A percentile compares a stretch with the other conserved stretches of the same genome.
Evolutionary conservation across 257 asterid genomes (phyloP).

Genomic region (Nicotiana paniculata): DNA sequence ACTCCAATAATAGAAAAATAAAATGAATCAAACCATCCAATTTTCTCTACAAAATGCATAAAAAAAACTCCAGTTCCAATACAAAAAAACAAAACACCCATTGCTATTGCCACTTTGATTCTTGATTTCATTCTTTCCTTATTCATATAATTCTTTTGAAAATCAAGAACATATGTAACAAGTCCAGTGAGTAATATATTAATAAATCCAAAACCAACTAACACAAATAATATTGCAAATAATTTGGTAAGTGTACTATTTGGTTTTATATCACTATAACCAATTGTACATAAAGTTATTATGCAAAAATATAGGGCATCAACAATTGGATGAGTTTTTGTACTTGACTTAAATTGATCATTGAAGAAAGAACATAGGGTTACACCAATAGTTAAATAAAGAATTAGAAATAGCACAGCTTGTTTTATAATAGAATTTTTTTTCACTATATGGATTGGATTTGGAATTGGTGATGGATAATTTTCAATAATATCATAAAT

Average conservation of each 20-base stretch:
- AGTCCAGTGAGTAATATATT: conserved; percentile 68
- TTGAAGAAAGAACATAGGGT: conserved; percentile 47
- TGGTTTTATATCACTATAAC: conserved; percentile 92
- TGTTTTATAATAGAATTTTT: conserved; percentile 46
- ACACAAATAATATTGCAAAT: conserved; percentile 72
- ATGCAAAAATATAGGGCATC: conserved; percentile 88
- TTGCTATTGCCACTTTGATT: conserved; percentile 68
- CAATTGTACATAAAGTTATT: conserved; percentile 95
- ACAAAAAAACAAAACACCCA: conserved; percentile 71
- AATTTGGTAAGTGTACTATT: conserved; percentile 53
- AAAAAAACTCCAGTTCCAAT: conserved; percentile 71
- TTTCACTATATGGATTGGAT: conserved; percentile 42
- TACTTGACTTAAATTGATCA: conserved; percentile 42
- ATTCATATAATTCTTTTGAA: conserved; percentile 79
- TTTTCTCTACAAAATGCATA: conserved; percentile 72
- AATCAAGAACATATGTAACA: conserved; percentile 79
- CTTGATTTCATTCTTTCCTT: conserved; percentile 88
- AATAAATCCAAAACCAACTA: conserved; percentile 74
- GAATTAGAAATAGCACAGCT: conserved; percentile 49
- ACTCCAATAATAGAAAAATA: conserved; percentile 89
- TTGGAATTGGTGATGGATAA: conserved; percentile 9
- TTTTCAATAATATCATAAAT: conserved; percentile 38
- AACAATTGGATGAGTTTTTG: conserved; percentile 70
- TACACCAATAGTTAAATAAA: conserved; percentile 69
- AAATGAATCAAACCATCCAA: conserved; percentile 68